These are phyloP conservation scores for Naganishia sp. DNA, from an alignment of 1,284 basidiomycete species.

Conservation along the genomic window DNA sequence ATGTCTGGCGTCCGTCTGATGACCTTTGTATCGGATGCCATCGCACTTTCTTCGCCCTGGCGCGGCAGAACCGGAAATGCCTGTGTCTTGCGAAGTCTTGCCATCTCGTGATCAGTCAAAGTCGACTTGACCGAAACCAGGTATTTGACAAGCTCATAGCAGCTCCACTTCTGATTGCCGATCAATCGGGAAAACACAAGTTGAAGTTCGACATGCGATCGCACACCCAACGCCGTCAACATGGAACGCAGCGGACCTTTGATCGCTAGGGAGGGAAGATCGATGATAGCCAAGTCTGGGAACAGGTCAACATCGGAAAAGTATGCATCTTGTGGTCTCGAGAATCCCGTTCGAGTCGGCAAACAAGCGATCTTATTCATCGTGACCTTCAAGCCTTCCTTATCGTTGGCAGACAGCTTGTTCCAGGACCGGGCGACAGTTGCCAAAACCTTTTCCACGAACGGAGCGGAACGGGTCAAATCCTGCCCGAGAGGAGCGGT, in stretches of 20 bases:
- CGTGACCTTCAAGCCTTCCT: conserved; percentile 62
- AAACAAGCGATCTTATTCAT: conserved; percentile 73
- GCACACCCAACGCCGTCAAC: conserved; percentile 75
- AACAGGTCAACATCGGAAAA: conserved; percentile 87
- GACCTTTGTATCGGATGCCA: conserved; percentile 52
- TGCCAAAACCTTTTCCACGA: conserved; percentile 78
- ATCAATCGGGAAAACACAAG: conserved; percentile 73
- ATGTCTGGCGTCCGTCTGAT: conserved; percentile 61
- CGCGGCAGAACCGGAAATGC: conserved; percentile 67
- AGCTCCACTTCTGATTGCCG: conserved; percentile 51
- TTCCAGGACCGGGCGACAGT: conserved; percentile 77
- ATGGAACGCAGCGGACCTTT: conserved; percentile 78
- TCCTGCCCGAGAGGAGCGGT: conserved; percentile 61
- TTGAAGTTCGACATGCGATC: conserved; percentile 88
- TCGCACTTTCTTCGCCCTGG: conserved; percentile 51
- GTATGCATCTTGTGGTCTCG: conserved; percentile 75
- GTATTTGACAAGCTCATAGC: conserved; percentile 69
- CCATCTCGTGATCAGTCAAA: conserved; percentile 68
- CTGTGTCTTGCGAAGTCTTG: conserved; percentile 72
- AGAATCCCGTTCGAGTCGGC: conserved; percentile 79
- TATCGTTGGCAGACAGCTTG: conserved; percentile 63
- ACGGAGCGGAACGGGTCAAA: conserved; percentile 67
- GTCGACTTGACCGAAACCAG: conserved; percentile 80
- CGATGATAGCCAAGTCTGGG: conserved; percentile 79
- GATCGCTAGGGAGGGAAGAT: conserved; percentile 69